Evolutionary conservation across 306 rosid species (phyloP), one percentile per base, ranked within the genome.

Genomic region (Quercus alba): DNA sequence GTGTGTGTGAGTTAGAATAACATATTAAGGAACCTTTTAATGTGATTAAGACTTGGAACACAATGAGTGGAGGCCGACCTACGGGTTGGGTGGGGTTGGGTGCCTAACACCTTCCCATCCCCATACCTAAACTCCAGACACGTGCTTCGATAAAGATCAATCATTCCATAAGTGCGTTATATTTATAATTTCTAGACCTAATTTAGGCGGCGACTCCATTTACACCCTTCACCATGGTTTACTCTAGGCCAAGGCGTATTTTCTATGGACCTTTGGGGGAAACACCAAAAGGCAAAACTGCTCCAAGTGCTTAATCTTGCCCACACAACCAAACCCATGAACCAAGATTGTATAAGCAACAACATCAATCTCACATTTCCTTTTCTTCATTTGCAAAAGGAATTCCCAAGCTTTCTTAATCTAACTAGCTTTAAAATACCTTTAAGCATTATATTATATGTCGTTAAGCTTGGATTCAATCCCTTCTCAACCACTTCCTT

Each of bases 341-440:
- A 95, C 89, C 88, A 93, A 28, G 12, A 97, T 95, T 5, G 99
- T 95, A n/a, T 95, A 93, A 73, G 99, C 90, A 77, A 95, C 88
- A 75, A 91, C 98, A 85, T 95, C 99, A 82, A 90, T 82, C 71
- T 87, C 93, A 33, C 92, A 87, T 55, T 86, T 81, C 90, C 97
- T 88, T 81, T 76, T 86, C 90, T 93, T 90, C 96, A 91, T 95
- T 77, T 93, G 89, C 88, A 75, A 25, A 49, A 89, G 93, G 75
- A 95, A 95, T 5, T 84, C 87, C 99, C 98, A 95, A 23, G 97
- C 99, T 78, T 91, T 91, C 77, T 76, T 90, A 54, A 88, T 59
- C 78, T 95, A 96, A 46, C 88, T 85, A 5, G 84, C 85, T 84
- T 91, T 84, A 56, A 95, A 86, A 85, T 91, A 93, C 59, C 99